Base-by-base conservation (phyloP, 495 filamentous ascomycete genomes). In the Xylaria sp. region DNA sequence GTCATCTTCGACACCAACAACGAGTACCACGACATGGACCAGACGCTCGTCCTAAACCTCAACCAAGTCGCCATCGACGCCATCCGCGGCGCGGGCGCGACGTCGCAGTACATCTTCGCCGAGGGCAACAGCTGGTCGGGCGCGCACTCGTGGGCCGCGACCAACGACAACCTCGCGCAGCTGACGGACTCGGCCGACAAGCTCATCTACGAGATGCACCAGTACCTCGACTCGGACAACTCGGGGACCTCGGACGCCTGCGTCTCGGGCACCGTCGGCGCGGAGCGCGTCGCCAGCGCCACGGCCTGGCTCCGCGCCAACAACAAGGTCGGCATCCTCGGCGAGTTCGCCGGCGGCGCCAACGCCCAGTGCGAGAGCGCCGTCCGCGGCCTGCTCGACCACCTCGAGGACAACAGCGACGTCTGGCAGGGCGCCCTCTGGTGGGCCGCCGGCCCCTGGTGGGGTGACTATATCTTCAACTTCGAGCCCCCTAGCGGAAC, bases 351-450 rank as follows among this genome's bases (percentile, higher is more conserved):
- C 7, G 92, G 88, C 61, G 92, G 91, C 43, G 83, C 86, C 68
- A 94, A 93, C 77, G 72, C 82, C 0, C 84, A 83, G 70, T 94
- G 92, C 77, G 81, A 91, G 81, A 71, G 73, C 6, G 92, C 92
- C 29, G 80, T 94, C 41, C 83, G 85, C 71, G 90, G 88, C 48
- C 86, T 93, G 84, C 82, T 94, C 64, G 75, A 80, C 52, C 84
- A 87, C 76, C 81, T 94, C 81, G 74, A 80, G n/a, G 83, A 83
- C 24, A 89, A 89, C 77, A 85, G 79, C 41, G 91, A 93, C 70
- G 90, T 92, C 33, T 94, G 92, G 92, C 84, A 85, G 46, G 91
- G 91, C 0, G 91, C 85, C 58, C 63, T 88, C 19, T 93, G 90
- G 90, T 93, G 92, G 91, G 84, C 86, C 19, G 91, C 88, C 19